phyloP scores from a whole-genome alignment of 2,329 filamentous ascomycete genomes.

The Cercospora sesami region DNA sequence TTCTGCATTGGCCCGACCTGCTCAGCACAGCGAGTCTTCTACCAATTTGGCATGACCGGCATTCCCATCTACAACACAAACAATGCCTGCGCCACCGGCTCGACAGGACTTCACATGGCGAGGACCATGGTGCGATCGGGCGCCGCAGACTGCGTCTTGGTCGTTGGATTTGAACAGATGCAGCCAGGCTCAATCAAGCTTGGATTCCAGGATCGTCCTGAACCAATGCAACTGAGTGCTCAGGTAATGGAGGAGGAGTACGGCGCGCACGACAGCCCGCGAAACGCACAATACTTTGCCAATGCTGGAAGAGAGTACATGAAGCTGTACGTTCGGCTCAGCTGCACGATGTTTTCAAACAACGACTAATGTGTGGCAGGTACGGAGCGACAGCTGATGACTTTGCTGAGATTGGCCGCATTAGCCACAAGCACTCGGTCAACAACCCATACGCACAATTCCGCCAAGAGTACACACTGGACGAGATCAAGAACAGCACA shows the following conservation, averaged over 20 bases:
- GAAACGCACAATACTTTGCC: constrained; percentile 74
- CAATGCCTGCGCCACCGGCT: constrained; percentile 98
- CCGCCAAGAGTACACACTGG: constrained; percentile 82
- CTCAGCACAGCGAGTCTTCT: constrained; percentile 86
- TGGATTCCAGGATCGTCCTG: constrained; percentile 84
- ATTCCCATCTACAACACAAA: constrained; percentile 98
- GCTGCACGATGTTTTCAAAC: neutral
- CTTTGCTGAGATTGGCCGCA: constrained; percentile 89
- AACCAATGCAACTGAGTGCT: constrained; percentile 73
- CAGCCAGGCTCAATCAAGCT: constrained; percentile 81
- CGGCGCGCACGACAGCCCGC: constrained; percentile 29
- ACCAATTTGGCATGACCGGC: constrained; percentile 95
- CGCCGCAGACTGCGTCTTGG: constrained; percentile 71
- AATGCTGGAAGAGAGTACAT: constrained; percentile 94
- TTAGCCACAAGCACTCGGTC: constrained; percentile 90
- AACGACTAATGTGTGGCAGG: constrained; percentile 9
- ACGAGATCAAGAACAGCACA: constrained; percentile 73
- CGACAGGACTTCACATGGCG: constrained; percentile 82
- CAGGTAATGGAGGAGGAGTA: constrained; percentile 54
- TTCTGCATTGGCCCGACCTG: constrained; percentile 70
- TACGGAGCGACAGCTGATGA: constrained; percentile 81
- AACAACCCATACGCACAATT: constrained; percentile 99
- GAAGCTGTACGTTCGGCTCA: constrained; percentile 61
- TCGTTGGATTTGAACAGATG: constrained; percentile 99
- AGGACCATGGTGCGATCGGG: constrained; percentile 73